Percentiles rank a stretch among this genome's conserved stretches.
phyloP scores from a whole-genome alignment of 441 rosid species.

The Geranium incanum region DNA sequence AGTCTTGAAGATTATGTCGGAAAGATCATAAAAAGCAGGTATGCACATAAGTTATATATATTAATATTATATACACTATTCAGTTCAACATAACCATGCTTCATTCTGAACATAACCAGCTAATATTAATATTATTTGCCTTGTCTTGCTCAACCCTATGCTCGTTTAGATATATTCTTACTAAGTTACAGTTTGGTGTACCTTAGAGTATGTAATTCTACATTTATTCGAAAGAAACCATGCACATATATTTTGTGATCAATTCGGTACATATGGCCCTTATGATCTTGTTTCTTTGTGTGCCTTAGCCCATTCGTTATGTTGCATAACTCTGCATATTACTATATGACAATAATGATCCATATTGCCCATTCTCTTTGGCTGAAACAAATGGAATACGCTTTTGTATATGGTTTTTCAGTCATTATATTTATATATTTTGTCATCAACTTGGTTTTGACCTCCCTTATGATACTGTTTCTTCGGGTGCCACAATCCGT shows the following conservation, averaged over 20 bases:
- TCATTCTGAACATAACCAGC: neutral
- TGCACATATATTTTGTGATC: neutral
- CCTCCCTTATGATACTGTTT: neutral
- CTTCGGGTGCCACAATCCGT: too few species aligned
- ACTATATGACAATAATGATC: too few species aligned
- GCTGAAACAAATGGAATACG: too few species aligned
- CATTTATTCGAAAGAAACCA: neutral
- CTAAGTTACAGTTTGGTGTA: neutral
- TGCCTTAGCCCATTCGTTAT: neutral
- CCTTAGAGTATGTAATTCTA: neutral
- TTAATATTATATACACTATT: too few species aligned
- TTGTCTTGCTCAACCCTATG: neutral
- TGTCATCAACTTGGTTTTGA: neutral
- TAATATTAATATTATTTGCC: neutral
- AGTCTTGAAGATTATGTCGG: slow-evolving; percentile 70
- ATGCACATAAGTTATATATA: slow-evolving; percentile 5
- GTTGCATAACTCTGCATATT: neutral
- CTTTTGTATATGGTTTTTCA: too few species aligned
- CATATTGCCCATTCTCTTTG: too few species aligned
- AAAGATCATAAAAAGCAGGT: slow-evolving; percentile 67
- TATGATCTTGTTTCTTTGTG: neutral
- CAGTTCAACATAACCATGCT: neutral
- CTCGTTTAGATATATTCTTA: neutral
- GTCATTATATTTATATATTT: too few species aligned
- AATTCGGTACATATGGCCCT: neutral